Conservation (phyloP, 2,329 filamentous ascomycete species). For the Epichloe baconii region DNA sequence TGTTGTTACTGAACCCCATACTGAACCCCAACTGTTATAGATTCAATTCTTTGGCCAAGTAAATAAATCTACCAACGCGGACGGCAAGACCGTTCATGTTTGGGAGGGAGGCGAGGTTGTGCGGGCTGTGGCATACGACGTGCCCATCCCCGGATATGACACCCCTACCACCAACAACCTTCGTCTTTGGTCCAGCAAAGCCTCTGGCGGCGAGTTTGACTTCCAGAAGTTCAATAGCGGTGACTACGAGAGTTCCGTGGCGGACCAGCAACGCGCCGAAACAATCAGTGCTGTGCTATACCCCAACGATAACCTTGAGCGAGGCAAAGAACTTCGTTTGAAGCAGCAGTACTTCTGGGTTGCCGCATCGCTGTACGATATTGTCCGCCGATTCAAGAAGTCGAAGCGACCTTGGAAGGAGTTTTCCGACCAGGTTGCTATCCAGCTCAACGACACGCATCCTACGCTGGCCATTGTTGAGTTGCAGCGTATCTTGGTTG, state of each 20-base stretch:
- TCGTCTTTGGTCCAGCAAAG: conserved; percentile 94
- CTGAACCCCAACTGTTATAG: conserved; percentile 14
- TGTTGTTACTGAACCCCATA: neutral
- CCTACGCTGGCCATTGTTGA: conserved; percentile 94
- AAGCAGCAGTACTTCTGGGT: conserved; percentile 99
- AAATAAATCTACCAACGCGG: conserved; percentile 57
- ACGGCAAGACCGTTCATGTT: conserved; percentile 58
- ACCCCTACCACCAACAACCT: conserved; percentile 93
- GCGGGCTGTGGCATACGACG: conserved; percentile 84
- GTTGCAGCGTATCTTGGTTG: conserved; percentile 81
- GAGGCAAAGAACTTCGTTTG: conserved; percentile 89
- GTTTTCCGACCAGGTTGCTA: conserved; percentile 89
- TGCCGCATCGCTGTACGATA: conserved; percentile 88
- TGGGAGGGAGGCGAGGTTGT: conserved; percentile 96
- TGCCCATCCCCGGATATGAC: conserved; percentile 78
- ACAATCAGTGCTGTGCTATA: conserved; percentile 97
- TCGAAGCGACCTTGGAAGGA: conserved; percentile 79
- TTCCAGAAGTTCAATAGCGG: conserved; percentile 99
- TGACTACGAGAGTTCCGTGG: conserved; percentile 94
- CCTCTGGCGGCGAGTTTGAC: conserved; percentile 92
- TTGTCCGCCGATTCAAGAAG: conserved; percentile 97
- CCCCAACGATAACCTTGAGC: conserved; percentile 92
- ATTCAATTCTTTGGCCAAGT: conserved; percentile 93
- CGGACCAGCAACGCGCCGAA: conserved; percentile 97
- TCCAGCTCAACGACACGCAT: conserved; percentile 96